Conservation (phyloP, 805 yeast genomes). For the Lipomyces anomalus region DNA sequence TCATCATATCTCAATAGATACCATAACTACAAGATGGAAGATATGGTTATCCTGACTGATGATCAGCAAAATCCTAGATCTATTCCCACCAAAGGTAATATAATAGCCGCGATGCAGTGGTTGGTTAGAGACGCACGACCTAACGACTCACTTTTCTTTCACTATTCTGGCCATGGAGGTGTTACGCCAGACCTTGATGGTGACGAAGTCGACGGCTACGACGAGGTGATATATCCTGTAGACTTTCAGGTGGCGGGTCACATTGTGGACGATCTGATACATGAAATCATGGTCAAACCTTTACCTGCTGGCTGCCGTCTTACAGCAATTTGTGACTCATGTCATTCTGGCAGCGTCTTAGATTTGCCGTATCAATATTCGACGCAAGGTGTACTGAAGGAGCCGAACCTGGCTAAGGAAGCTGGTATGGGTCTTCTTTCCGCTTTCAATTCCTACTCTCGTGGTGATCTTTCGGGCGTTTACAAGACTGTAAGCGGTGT, state of each 20-base stretch:
- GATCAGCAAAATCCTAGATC: constrained; percentile 37
- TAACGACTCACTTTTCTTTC: constrained; percentile 74
- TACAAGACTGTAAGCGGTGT: constrained; percentile 38
- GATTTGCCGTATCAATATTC: constrained; percentile 78
- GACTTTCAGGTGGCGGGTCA: constrained; percentile 65
- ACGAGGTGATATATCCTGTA: constrained; percentile 67
- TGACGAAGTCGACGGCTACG: constrained; percentile 70
- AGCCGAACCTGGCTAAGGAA: constrained; percentile 70
- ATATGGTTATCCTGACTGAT: constrained; percentile 36
- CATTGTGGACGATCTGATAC: constrained; percentile 69
- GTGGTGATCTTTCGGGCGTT: constrained; percentile 51
- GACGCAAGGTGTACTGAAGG: constrained; percentile 76
- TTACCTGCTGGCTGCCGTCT: constrained; percentile 68
- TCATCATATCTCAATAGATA: constrained; percentile 22
- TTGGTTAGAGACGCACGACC: constrained; percentile 65
- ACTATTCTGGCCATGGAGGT: constrained; percentile 86
- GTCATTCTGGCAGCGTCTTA: constrained; percentile 79
- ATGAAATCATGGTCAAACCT: constrained; percentile 62
- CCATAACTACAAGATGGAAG: constrained; percentile 20
- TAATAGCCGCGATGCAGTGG: constrained; percentile 78
- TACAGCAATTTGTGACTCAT: constrained; percentile 77
- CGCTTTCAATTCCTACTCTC: constrained; percentile 54
- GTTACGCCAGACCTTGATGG: constrained; percentile 62
- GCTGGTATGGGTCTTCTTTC: constrained; percentile 61
- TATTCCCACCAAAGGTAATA: constrained; percentile 63